Evolutionary conservation across 2,329 filamentous ascomycete species (phyloP).

Genomic region (Clarireedia paspali): DNA sequence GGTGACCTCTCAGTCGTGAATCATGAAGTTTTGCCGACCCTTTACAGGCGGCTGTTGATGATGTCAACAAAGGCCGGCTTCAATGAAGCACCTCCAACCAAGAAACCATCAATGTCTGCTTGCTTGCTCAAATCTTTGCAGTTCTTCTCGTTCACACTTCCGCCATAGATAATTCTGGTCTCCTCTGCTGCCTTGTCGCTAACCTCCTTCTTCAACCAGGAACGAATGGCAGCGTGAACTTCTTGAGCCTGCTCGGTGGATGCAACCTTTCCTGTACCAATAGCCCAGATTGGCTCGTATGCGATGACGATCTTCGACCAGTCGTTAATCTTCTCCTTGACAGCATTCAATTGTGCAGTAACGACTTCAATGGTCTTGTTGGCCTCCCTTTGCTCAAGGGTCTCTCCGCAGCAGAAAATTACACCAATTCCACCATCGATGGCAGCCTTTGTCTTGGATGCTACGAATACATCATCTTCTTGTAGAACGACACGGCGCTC

Average conservation of each 20-base stretch:
- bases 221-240: slow-evolving; percentile 84
- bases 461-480: slow-evolving; percentile 79
- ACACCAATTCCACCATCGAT: slow-evolving; percentile 80
- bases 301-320: slow-evolving; percentile 95
- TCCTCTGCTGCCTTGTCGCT: slow-evolving; percentile 68
- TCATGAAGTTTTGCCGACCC: slow-evolving; percentile 10
- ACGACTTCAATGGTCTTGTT: slow-evolving; percentile 80
- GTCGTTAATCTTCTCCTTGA: slow-evolving; percentile 70
- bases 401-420: slow-evolving; percentile 97
- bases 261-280: slow-evolving; percentile 89
- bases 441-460: slow-evolving; percentile 90
- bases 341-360: slow-evolving; percentile 76
- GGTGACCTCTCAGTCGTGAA: slow-evolving; percentile 12
- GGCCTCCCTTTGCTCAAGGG: slow-evolving; percentile 82
- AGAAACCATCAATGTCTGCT: slow-evolving; percentile 94
- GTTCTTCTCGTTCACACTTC: slow-evolving; percentile 97
- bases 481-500: slow-evolving; percentile 86
- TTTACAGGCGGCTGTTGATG: slow-evolving; percentile 49
- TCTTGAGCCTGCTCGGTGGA: slow-evolving; percentile 87
- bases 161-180: slow-evolving; percentile 93
- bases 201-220: slow-evolving; percentile 78
- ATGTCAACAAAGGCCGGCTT: slow-evolving; percentile 85
- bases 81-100: slow-evolving; percentile 91
- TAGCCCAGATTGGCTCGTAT: slow-evolving; percentile 98
- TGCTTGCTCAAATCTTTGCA: slow-evolving; percentile 87